Evolutionary conservation across 805 yeast genomes (phyloP).

Genomic region (Saturnispora besseyi): DNA sequence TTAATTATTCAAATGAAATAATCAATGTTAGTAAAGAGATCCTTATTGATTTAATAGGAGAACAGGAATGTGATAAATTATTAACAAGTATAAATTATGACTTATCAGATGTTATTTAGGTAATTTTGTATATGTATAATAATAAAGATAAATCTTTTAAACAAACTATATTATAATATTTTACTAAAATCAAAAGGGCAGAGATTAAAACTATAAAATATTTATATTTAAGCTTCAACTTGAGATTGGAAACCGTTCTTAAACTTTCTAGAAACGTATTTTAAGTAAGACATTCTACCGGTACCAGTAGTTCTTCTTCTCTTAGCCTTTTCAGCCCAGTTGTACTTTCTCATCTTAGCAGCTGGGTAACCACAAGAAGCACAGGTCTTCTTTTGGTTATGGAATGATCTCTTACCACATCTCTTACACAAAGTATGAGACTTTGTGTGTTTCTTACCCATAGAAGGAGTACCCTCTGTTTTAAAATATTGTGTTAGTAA

Average conservation of each 20-base stretch:
- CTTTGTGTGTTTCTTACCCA: conserved; percentile 99
- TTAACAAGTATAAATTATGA: conserved; percentile 54
- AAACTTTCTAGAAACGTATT: conserved; percentile 95
- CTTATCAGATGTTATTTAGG: conserved; percentile 11
- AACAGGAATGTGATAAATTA: conserved; percentile 72
- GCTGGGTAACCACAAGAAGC: conserved; percentile 99
- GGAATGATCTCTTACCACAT: conserved; percentile 99
- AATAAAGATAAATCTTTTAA: too few relatives aligned
- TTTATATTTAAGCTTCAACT: conserved; percentile 13
- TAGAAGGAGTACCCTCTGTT: conserved; percentile 97
- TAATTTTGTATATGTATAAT: background rate
- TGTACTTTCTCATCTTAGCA: conserved; percentile 96
- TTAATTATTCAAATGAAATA: conserved; percentile 51
- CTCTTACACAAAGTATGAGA: conserved; percentile 98
- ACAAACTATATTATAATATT: background rate
- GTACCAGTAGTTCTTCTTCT: conserved; percentile 99
- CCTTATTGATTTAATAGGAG: conserved; percentile 56
- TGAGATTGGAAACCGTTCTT: conserved; percentile 95
- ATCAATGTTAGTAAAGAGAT: conserved; percentile 65
- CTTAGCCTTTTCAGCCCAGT: conserved; percentile 99
- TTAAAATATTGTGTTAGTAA: too few relatives aligned
- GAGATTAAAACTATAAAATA: background rate
- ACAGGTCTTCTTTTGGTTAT: conserved; percentile 98
- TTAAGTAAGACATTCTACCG: conserved; percentile 98
- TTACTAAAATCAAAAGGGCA: background rate